Base-by-base conservation (phyloP, 192 early-diverging fungal species). In the Chytriomyces confervae region DNA sequence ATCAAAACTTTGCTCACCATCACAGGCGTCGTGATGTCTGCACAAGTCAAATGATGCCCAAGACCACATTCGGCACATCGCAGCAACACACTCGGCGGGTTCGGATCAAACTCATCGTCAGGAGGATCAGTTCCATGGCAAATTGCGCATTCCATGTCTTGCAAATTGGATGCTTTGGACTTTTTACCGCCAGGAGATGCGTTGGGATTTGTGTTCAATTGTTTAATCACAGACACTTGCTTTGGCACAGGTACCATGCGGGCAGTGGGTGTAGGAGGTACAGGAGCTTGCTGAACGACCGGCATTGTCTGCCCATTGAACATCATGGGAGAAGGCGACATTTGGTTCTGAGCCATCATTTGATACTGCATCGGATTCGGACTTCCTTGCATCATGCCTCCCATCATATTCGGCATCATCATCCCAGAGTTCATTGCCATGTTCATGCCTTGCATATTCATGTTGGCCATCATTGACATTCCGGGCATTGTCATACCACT, bases 11-110 rank as follows among this genome's bases (percentile, higher is more conserved):
- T 87, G 61, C 61, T 47, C 5, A 86, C 76, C 51, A 87, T 66
- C 4, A 86, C 82, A 0, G 83, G 79, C 18, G 83, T 80, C 46
- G 69, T 74, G 46, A 89, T 81, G 1, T 89, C 88, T 29, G 85
- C 79, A 77, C 88, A 89, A 2, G 50, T 44, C 6, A 85, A 78
- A 69, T 89, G 88, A 48, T 76, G 74, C 44, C 78, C 72, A n/a
- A 63, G 64, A 11, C 75, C 68, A 47, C 78, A 62, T 49, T 46
- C 49, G 67, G 36, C 67, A 65, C 68, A 71, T 48, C 61, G 24
- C 27, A 80, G n/a, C 23, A 77, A 53, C 60, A 66, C 44, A 0
- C n/a, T 20, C 24, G 67, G 67, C 20, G 72, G 72, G 27, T 62
- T 62, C 11, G 44, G 24, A 61, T 74, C 77, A 13, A 29, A 49